phyloP scores from a whole-genome alignment of 2,329 filamentous ascomycete genomes.

The Aureobasidium leucospermi region DNA sequence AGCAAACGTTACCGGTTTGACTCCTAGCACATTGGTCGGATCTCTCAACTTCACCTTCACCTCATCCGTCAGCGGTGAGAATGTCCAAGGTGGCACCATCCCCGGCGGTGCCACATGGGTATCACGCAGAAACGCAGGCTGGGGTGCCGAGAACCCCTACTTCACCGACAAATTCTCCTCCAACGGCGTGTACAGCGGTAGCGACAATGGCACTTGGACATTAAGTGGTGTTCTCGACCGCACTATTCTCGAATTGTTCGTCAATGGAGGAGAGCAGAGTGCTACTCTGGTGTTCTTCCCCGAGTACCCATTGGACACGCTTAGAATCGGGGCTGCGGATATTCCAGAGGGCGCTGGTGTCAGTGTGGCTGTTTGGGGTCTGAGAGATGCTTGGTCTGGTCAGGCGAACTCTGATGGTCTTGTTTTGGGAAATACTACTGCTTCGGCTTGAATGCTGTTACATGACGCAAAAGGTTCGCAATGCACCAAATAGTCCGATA shows the following conservation, averaged over 20 bases:
- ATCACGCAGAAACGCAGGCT: conserved; percentile 38
- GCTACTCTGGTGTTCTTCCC: conserved; percentile 49
- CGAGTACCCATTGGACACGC: conserved; percentile 32
- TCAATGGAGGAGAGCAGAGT: conserved; percentile 44
- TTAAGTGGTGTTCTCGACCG: conserved; percentile 48
- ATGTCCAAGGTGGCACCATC: conserved; percentile 43
- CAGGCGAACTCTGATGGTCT: conserved; percentile 25
- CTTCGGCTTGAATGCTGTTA: not conserved
- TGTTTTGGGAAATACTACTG: conserved; percentile 30
- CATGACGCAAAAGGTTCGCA: too few relatives aligned
- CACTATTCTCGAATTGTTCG: conserved; percentile 48
- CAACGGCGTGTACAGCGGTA: conserved; percentile 21
- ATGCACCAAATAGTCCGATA: too few relatives aligned
- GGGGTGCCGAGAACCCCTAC: conserved; percentile 47
- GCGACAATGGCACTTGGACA: conserved; percentile 27
- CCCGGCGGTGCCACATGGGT: conserved; percentile 46
- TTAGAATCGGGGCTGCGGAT: conserved; percentile 30
- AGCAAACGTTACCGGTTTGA: conserved; percentile 43
- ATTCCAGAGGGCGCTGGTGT: conserved; percentile 31
- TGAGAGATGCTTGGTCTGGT: conserved; percentile 33
- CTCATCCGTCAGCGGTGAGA: conserved; percentile 43
- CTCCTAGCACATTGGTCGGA: conserved; percentile 24
- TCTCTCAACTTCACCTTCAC: conserved; percentile 48
- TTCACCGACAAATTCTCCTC: conserved; percentile 49
- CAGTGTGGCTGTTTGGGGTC: conserved; percentile 32